Percentiles rank a stretch among this genome's conserved stretches.
Conservation (phyloP, 148 eudicot genomes). For the Spergularia marina region DNA sequence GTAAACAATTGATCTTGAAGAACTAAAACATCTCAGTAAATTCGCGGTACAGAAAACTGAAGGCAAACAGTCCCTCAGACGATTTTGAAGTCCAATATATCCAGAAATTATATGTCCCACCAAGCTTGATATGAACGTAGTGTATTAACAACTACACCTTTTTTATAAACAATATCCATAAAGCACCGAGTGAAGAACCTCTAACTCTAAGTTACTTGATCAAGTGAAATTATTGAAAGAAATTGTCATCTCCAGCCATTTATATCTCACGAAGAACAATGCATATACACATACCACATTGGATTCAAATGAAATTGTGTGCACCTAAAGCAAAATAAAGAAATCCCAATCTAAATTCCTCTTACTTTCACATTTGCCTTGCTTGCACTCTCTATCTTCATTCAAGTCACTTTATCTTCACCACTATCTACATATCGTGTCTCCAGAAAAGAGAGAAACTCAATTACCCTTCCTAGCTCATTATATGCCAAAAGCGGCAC, state of each 20-base stretch:
- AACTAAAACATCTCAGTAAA: neutral
- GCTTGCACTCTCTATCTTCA: neutral
- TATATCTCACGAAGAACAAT: neutral
- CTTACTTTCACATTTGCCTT: neutral
- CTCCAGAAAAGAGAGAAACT: too few relatives aligned
- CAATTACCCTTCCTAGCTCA: too few relatives aligned
- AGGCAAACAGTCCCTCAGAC: neutral
- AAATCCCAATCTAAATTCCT: neutral
- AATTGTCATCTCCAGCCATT: neutral
- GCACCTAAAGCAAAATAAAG: neutral
- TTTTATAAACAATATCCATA: neutral
- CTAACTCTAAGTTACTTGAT: neutral
- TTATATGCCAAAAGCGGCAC: neutral
- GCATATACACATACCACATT: neutral
- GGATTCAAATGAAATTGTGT: neutral
- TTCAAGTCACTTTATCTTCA: too few relatives aligned
- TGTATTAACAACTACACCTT: neutral
- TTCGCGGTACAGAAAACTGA: neutral
- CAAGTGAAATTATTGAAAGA: neutral
- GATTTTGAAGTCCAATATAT: neutral
- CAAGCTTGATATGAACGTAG: neutral
- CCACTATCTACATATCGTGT: too few relatives aligned
- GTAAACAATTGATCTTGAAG: constrained; percentile 1
- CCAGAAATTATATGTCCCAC: neutral
- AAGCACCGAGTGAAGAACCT: neutral